Conservation (phyloP, 441 rosid genomes). For the Populus trichocarpa region DNA sequence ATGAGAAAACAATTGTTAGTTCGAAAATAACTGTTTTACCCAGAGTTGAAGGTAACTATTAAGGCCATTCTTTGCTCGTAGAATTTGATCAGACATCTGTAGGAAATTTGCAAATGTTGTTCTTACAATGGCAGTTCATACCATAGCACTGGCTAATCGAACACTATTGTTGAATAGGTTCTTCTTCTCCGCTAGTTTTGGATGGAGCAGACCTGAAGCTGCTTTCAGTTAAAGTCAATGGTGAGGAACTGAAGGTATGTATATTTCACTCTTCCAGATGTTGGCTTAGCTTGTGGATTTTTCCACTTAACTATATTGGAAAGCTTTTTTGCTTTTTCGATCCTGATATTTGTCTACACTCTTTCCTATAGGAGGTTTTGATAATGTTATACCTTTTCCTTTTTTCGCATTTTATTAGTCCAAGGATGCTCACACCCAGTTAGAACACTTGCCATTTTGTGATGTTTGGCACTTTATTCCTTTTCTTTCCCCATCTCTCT, state of each 20-base stretch:
- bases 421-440: background rate
- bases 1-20: conserved; percentile 88
- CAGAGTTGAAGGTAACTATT: conserved; percentile 67
- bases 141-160: background rate
- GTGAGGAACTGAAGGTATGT: conserved; percentile 66
- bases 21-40: conserved; percentile 75
- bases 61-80: conserved; percentile 2
- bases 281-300: background rate
- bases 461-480: background rate
- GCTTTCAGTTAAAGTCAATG: conserved; percentile 64
- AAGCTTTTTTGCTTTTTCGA: background rate
- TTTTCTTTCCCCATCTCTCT: background rate
- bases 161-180: conserved; percentile 41
- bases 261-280: background rate
- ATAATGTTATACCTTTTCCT: background rate
- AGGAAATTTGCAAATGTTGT: background rate
- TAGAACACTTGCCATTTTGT: too few species aligned
- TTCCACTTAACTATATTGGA: background rate
- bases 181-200: conserved; percentile 71
- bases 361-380: background rate
- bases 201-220: conserved; percentile 79
- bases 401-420: background rate
- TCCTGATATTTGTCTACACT: background rate
- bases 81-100: background rate
- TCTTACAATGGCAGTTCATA: background rate